Conservation (phyloP, 495 filamentous ascomycete genomes). For the Polyplosphaeria fusca region DNA sequence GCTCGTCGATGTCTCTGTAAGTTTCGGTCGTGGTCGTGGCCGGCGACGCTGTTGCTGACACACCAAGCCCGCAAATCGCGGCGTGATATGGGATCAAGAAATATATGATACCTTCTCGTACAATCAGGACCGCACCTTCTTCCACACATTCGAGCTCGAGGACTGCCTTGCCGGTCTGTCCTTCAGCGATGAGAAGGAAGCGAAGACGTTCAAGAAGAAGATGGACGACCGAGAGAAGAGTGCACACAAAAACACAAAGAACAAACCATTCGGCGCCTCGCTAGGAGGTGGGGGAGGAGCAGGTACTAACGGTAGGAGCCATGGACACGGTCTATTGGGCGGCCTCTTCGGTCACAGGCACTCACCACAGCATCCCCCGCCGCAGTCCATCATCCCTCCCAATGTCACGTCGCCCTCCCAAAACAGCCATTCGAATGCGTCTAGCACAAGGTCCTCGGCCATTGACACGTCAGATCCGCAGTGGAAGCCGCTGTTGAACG, state of each 20-base stretch:
- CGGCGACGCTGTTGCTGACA: conserved; percentile 1
- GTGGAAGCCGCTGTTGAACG: conserved; percentile 79
- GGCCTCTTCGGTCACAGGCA: conserved; percentile 65
- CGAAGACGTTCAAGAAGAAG: conserved; percentile 90
- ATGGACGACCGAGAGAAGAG: conserved; percentile 92
- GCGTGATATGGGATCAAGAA: conserved; percentile 98
- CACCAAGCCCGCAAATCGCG: conserved; percentile 67
- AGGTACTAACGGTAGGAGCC: conserved; percentile 30
- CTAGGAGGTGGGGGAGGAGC: conserved; percentile 35
- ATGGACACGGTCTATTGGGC: conserved; percentile 34
- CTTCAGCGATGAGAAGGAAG: conserved; percentile 95
- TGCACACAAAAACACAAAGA: conserved; percentile 77
- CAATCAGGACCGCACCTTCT: conserved; percentile 94
- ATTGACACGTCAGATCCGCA: conserved; percentile 80
- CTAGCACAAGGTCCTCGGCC: conserved; percentile 52
- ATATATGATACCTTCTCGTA: conserved; percentile 92
- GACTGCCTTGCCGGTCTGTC: conserved; percentile 84
- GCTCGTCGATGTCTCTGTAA: conserved; percentile 89
- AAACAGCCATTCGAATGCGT: conserved; percentile 27
- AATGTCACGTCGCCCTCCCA: conserved; percentile 37
- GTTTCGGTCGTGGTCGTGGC: conserved; percentile 37
- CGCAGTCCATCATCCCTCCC: conserved; percentile 51
- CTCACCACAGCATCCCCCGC: conserved; percentile 55
- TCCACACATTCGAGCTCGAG: conserved; percentile 94
- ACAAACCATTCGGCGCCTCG: conserved; percentile 64